Conservation (phyloP, 345 rosid genomes). For the Zanthoxylum bungeanum region DNA sequence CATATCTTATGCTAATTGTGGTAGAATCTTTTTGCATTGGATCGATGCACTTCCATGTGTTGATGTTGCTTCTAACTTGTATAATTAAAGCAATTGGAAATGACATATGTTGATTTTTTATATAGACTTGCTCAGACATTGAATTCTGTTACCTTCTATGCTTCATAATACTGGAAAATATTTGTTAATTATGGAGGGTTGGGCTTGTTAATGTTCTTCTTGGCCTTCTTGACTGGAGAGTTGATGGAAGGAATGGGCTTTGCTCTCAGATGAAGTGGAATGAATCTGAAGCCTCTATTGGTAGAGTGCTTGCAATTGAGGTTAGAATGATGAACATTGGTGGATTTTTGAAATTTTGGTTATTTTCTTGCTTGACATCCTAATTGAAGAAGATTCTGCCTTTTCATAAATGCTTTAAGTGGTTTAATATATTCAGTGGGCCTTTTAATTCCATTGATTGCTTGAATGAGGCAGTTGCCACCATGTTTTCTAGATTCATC, state of each 20-base stretch:
- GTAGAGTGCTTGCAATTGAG: too few relatives aligned
- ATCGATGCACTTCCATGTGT: neutral
- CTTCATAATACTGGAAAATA: slow-evolving; percentile 12
- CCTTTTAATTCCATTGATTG: too few relatives aligned
- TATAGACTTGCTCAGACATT: neutral
- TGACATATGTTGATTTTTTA: neutral
- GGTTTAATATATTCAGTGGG: too few relatives aligned
- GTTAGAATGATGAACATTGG: too few relatives aligned
- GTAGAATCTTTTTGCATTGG: neutral
- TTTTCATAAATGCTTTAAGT: neutral
- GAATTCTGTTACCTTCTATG: neutral
- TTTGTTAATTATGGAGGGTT: slow-evolving; percentile 48
- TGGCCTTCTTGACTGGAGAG: too few relatives aligned
- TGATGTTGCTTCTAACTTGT: neutral
- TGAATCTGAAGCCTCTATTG: too few relatives aligned
- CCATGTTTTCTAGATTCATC: too few relatives aligned
- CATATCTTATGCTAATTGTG: neutral
- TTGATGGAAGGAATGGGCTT: too few relatives aligned
- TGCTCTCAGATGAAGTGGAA: too few relatives aligned
- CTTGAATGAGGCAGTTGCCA: too few relatives aligned
- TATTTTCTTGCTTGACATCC: neutral
- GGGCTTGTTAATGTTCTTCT: slow-evolving; percentile 95
- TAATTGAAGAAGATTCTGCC: neutral
- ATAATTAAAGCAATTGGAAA: neutral
- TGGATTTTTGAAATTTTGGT: slow-evolving; percentile 28